Evolutionary conservation across 2,329 filamentous ascomycete species (phyloP).

Genomic region (Pseudogymnoascus sp.): DNA sequence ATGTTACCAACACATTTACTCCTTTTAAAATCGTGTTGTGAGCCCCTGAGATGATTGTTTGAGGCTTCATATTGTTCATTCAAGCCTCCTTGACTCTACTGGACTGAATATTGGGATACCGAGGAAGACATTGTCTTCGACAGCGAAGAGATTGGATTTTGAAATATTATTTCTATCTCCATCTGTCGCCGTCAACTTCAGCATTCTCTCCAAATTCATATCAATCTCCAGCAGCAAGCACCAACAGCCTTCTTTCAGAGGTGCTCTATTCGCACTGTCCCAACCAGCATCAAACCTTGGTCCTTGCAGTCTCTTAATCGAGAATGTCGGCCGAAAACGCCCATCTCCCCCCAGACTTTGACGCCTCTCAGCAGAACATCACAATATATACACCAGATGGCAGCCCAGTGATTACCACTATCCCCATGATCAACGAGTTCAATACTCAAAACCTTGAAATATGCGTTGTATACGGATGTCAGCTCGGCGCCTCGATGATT

Average conservation of each 20-base stretch:
- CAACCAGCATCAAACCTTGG: neutral
- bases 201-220: neutral
- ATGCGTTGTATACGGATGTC: constrained; percentile 49
- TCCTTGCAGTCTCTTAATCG: neutral
- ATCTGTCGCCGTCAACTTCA: neutral
- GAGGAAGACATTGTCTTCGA: constrained; percentile 1
- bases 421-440: neutral
- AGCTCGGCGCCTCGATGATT: constrained; percentile 51
- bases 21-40: neutral
- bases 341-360: neutral
- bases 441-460: constrained; percentile 31
- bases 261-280: neutral
- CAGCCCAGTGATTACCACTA: neutral
- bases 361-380: neutral
- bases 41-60: neutral
- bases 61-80: constrained; percentile 1
- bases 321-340: neutral
- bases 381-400: neutral
- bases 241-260: neutral
- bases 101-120: too few species aligned
- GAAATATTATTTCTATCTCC: constrained; percentile 1
- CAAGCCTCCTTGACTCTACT: neutral
- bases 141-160: neutral
- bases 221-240: neutral
- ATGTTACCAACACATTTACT: neutral